A percentile compares a stretch with the other conserved stretches of the same genome.
Conservation (phyloP, 768 basidiomycete species). For the Nevesoporus exiguus region DNA sequence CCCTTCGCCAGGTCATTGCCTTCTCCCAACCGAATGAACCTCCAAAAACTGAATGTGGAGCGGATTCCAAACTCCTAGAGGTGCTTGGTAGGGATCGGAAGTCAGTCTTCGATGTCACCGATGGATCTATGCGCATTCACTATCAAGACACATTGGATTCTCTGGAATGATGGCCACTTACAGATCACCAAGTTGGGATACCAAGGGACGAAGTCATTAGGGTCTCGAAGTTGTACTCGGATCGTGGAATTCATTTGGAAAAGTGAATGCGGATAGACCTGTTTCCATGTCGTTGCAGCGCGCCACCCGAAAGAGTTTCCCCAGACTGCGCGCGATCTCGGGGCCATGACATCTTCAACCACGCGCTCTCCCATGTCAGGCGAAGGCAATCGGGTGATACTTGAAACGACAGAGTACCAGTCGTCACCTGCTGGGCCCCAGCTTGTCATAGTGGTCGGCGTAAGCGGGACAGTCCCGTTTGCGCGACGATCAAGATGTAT, state of each 20-base stretch:
- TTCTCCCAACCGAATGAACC: slow-evolving; percentile 22
- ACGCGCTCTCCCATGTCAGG: slow-evolving; percentile 58
- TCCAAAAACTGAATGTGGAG: slow-evolving; percentile 12
- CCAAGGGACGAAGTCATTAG: slow-evolving; percentile 6
- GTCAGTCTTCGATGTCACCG: slow-evolving; percentile 34
- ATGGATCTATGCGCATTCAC: slow-evolving; percentile 30
- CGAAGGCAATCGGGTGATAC: slow-evolving; percentile 42
- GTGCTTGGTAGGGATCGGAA: slow-evolving; percentile 26
- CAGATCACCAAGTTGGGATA: slow-evolving; percentile 32
- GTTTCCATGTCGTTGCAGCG: slow-evolving; percentile 19
- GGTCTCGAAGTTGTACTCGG: slow-evolving; percentile 6
- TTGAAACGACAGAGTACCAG: slow-evolving; percentile 33
- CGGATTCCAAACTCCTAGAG: not conserved
- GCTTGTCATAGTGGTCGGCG: slow-evolving; percentile 40
- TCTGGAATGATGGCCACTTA: slow-evolving; percentile 13
- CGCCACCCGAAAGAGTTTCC: slow-evolving; percentile 26
- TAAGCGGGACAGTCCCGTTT: slow-evolving; percentile 53
- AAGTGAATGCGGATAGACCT: slow-evolving; percentile 17
- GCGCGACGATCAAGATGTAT: slow-evolving; percentile 52
- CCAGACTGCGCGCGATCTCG: slow-evolving; percentile 15
- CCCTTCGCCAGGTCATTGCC: slow-evolving; percentile 12
- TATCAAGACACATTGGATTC: not conserved
- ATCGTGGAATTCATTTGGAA: not conserved
- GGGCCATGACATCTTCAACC: slow-evolving; percentile 14
- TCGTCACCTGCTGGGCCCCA: slow-evolving; percentile 49